A percentile compares a stretch with the other conserved stretches of the same genome.
Evolutionary conservation across 495 filamentous ascomycete species (phyloP).

Genomic region (Schizothecium vesticola): DNA sequence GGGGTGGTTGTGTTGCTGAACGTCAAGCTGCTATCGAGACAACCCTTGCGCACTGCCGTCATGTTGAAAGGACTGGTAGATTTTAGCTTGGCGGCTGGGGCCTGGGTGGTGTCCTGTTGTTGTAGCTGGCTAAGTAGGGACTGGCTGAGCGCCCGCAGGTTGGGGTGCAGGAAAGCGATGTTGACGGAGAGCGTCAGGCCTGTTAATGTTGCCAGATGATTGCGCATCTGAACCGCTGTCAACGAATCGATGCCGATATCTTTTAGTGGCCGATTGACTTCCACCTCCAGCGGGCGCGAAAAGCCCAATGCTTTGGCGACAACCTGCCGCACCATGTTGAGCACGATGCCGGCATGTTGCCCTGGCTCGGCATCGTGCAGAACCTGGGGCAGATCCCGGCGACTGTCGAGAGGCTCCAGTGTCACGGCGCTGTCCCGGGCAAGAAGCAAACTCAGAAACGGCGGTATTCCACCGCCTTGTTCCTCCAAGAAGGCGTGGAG

Average conservation of each 20-base stretch:
- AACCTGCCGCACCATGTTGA: conserved; percentile 22
- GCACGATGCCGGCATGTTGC: conserved; percentile 20
- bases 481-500: conserved; percentile 19
- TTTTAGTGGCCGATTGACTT: conserved; percentile 19
- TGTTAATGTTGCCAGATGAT: conserved; percentile 23
- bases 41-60: conserved; percentile 19
- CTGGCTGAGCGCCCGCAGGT: conserved; percentile 22
- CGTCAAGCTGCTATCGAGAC: conserved; percentile 15
- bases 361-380: conserved; percentile 16
- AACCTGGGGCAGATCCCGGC: conserved; percentile 6
- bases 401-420: too few relatives aligned
- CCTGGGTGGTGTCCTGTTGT: too few relatives aligned
- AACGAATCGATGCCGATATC: conserved; percentile 29
- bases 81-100: background rate
- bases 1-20: too few relatives aligned
- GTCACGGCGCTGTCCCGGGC: background rate
- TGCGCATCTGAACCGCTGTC: conserved; percentile 28
- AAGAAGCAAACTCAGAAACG: conserved; percentile 15
- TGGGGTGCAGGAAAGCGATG: conserved; percentile 20
- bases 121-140: too few relatives aligned
- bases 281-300: conserved; percentile 14
- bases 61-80: conserved; percentile 5
- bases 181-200: conserved; percentile 20
- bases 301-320: conserved; percentile 26
- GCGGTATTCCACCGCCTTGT: conserved; percentile 18